phyloP scores from a whole-genome alignment of 2,329 filamentous ascomycete genomes.

The Monosporascus sp. region DNA sequence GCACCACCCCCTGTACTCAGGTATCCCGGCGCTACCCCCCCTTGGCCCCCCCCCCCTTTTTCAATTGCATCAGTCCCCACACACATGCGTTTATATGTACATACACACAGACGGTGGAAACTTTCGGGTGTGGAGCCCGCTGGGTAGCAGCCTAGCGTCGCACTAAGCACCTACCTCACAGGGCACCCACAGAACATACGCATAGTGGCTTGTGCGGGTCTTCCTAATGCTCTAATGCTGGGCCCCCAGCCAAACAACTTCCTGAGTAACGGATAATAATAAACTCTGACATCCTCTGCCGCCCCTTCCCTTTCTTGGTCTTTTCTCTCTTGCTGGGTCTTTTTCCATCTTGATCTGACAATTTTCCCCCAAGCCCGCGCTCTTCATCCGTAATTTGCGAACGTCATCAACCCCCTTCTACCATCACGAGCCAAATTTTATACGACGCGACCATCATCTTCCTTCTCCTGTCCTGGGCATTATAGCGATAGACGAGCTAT shows the following conservation, averaged over 20 bases:
- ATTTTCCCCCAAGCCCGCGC: not conserved
- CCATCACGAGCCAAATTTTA: not conserved
- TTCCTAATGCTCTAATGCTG: not conserved
- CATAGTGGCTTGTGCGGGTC: not conserved
- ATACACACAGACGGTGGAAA: not conserved
- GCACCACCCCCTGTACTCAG: not conserved
- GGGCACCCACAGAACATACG: not conserved
- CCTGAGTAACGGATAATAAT: slow-evolving; percentile 1
- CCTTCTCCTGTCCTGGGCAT: not conserved
- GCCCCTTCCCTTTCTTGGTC: not conserved
- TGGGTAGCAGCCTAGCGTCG: not conserved
- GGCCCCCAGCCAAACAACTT: not conserved
- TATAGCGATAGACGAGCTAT: not conserved
- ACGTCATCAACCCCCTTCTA: not conserved
- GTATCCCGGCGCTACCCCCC: not conserved
- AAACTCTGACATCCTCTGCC: slow-evolving; percentile 1
- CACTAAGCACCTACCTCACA: not conserved
- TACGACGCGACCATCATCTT: not conserved
- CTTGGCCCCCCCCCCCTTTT: not conserved
- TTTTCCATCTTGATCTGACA: not conserved
- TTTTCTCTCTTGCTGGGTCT: not conserved
- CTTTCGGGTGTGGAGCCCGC: not conserved
- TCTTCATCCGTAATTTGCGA: not conserved
- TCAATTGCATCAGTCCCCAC: not conserved
- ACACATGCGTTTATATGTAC: not conserved